Conservation (phyloP, 345 rosid genomes). For the Bruguiera parviflora region DNA sequence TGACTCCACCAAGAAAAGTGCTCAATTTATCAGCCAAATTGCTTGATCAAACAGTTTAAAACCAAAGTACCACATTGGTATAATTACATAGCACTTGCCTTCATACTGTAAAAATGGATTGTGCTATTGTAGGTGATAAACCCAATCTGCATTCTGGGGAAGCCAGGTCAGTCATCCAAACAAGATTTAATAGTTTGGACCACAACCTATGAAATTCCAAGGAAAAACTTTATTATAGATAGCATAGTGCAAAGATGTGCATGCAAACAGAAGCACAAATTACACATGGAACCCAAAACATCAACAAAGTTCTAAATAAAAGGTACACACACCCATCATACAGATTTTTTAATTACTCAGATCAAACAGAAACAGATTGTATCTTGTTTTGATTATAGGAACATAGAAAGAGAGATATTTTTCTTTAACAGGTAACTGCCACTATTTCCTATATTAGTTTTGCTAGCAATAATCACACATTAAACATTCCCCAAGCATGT, state of each 20-base stretch:
- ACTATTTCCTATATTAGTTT: no score
- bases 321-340: no score
- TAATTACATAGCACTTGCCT: conserved; percentile 49
- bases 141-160: conserved; percentile 95
- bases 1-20: conserved; percentile 54
- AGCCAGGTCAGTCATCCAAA: conserved; percentile 92
- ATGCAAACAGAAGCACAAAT: no score
- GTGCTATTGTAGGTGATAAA: conserved; percentile 97
- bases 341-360: neutral
- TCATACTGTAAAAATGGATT: conserved; percentile 92
- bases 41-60: neutral
- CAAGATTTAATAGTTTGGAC: conserved; percentile 90
- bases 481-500: no score
- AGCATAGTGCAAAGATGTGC: no score
- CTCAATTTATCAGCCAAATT: conserved; percentile 13
- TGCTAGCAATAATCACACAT: no score
- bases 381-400: neutral
- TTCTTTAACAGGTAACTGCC: no score
- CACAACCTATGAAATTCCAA: conserved; percentile 48
- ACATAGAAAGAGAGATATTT: neutral
- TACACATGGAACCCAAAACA: no score
- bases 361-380: neutral
- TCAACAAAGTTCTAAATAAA: no score
- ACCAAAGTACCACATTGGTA: conserved; percentile 5
- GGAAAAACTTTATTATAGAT: no score